phyloP scores from a whole-genome alignment of 257 asterid species.

The Jasminum sambac region DNA sequence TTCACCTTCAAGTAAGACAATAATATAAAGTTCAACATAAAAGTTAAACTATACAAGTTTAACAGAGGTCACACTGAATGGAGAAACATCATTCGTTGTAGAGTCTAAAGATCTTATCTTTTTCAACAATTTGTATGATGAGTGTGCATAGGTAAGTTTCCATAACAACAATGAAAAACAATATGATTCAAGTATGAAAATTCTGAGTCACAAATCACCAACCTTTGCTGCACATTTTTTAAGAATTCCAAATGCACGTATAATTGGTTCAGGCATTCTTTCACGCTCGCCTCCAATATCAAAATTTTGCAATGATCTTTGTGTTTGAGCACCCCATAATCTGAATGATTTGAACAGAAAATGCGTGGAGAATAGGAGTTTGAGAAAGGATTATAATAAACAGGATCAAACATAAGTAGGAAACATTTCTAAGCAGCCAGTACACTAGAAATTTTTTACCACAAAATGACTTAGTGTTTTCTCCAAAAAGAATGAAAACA shows the following conservation, averaged over 20 bases:
- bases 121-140: background rate
- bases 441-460: too few species aligned
- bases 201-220: constrained; percentile 6
- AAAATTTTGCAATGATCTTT: constrained; percentile 90
- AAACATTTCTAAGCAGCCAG: background rate
- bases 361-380: background rate
- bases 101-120: constrained; percentile 9
- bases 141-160: background rate
- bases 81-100: background rate
- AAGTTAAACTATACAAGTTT: background rate
- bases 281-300: constrained; percentile 97
- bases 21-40: background rate
- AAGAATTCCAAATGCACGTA: constrained; percentile 90
- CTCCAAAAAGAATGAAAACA: background rate
- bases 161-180: constrained; percentile 10
- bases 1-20: constrained; percentile 55
- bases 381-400: constrained; percentile 8
- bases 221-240: constrained; percentile 99
- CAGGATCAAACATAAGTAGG: background rate
- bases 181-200: background rate
- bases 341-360: constrained; percentile 36
- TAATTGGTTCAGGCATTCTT: constrained; percentile 94
- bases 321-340: constrained; percentile 99
- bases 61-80: background rate
- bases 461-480: background rate